phyloP scores from a whole-genome alignment of 257 asterid genomes.

The Agastache rugosa region DNA sequence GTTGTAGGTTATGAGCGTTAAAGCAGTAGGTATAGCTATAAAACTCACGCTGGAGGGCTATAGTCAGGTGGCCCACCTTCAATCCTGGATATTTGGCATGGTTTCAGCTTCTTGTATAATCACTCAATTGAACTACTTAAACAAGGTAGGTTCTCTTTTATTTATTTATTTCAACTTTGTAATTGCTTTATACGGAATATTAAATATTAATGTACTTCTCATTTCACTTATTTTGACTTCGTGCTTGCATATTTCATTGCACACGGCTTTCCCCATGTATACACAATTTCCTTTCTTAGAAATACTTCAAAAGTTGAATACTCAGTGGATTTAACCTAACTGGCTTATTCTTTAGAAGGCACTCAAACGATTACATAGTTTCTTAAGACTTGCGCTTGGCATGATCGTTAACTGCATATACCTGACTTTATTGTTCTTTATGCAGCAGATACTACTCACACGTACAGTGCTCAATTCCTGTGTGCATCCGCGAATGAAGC shows the following conservation, averaged over 20 bases:
- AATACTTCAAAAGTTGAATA: no score
- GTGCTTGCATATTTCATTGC: no score
- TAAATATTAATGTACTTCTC: not conserved
- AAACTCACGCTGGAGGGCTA: constrained; percentile 76
- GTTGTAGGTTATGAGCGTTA: constrained; percentile 86
- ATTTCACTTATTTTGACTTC: not conserved
- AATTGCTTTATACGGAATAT: not conserved
- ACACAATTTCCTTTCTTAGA: no score
- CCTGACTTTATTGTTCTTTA: constrained; percentile 23
- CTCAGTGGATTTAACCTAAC: no score
- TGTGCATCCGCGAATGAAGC: not conserved
- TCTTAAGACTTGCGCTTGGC: not conserved
- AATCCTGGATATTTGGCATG: constrained; percentile 80
- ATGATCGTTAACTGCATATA: constrained; percentile 5
- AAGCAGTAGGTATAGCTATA: constrained; percentile 81
- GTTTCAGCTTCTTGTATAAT: constrained; percentile 71
- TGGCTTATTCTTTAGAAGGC: not conserved
- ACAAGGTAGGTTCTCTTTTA: constrained; percentile 62
- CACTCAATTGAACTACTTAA: constrained; percentile 74
- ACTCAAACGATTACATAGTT: not conserved
- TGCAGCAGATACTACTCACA: constrained; percentile 4
- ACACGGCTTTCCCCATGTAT: no score
- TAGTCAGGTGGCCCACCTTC: constrained; percentile 65
- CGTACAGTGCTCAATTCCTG: not conserved
- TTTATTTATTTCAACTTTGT: not conserved